Evolutionary conservation across 495 filamentous ascomycete genomes (phyloP).

Genomic region (Elasticomyces elasticus): DNA sequence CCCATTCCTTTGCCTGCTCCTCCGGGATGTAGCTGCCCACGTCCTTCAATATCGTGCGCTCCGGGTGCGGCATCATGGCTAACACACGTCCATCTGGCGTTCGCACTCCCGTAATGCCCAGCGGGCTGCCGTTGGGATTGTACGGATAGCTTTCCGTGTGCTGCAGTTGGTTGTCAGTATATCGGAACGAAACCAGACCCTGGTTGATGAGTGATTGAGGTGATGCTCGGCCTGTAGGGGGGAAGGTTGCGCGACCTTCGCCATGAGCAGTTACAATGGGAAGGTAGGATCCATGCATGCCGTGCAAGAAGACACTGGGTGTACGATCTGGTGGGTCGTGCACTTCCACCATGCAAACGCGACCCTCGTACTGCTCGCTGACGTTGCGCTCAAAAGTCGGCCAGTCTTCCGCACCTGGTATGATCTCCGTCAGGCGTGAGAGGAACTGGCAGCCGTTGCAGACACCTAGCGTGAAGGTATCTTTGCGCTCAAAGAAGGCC

Average conservation of each 20-base stretch:
- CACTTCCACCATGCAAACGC: slow-evolving; percentile 81
- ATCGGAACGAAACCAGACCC: slow-evolving; percentile 60
- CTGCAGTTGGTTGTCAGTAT: slow-evolving; percentile 66
- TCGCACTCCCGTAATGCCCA: slow-evolving; percentile 74
- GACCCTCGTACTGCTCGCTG: slow-evolving; percentile 86
- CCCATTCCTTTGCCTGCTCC: slow-evolving; percentile 58
- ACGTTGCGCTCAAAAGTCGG: slow-evolving; percentile 78
- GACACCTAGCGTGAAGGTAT: slow-evolving; percentile 89
- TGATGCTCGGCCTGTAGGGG: slow-evolving; percentile 32
- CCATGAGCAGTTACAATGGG: slow-evolving; percentile 88
- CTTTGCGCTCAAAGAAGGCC: slow-evolving; percentile 73
- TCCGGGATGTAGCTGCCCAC: slow-evolving; percentile 66
- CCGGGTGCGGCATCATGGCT: slow-evolving; percentile 94
- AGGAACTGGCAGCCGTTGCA: slow-evolving; percentile 99
- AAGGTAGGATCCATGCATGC: slow-evolving; percentile 73
- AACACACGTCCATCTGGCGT: slow-evolving; percentile 75
- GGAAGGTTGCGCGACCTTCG: slow-evolving; percentile 77
- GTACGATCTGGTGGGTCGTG: slow-evolving; percentile 40
- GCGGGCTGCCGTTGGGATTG: slow-evolving; percentile 88
- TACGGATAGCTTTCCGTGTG: slow-evolving; percentile 77
- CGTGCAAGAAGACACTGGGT: slow-evolving; percentile 83
- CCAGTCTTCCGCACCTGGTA: slow-evolving; percentile 79
- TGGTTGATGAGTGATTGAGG: slow-evolving; percentile 49
- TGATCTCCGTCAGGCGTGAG: slow-evolving; percentile 67
- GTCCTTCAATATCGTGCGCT: slow-evolving; percentile 78